A percentile compares a stretch with the other conserved stretches of the same genome.
Conservation (phyloP, 2,329 filamentous ascomycete species). For the Sporothrix sp. region DNA sequence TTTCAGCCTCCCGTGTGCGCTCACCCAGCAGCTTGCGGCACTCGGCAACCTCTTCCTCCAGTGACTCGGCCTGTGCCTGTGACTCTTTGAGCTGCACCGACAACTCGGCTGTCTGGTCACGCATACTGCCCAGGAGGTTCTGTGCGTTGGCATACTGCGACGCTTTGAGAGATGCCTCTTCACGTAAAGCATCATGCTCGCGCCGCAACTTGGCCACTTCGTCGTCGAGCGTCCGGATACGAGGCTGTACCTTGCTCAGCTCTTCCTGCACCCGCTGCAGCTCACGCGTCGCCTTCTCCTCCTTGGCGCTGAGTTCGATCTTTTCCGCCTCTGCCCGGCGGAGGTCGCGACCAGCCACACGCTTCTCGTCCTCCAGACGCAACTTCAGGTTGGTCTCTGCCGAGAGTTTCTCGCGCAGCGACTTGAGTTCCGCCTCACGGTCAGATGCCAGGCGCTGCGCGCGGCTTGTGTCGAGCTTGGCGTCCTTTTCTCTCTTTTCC, state of each 20-base stretch:
- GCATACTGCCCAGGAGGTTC: conserved; percentile 80
- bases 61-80: conserved; percentile 66
- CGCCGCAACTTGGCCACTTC: conserved; percentile 57
- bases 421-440: conserved; percentile 68
- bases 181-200: conserved; percentile 58
- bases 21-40: conserved; percentile 79
- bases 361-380: conserved; percentile 70
- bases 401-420: conserved; percentile 66
- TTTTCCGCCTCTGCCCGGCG: conserved; percentile 70
- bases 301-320: conserved; percentile 62
- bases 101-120: conserved; percentile 82
- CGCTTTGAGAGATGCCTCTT: conserved; percentile 74
- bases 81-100: conserved; percentile 86
- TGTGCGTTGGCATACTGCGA: conserved; percentile 81
- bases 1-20: conserved; percentile 83
- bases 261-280: conserved; percentile 65
- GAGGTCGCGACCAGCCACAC: conserved; percentile 64
- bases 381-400: conserved; percentile 62
- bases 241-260: conserved; percentile 52
- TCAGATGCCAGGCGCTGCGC: conserved; percentile 62
- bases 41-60: conserved; percentile 88
- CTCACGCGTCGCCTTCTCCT: conserved; percentile 62
- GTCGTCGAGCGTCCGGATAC: conserved; percentile 60
- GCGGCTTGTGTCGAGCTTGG: conserved; percentile 61
- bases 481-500: conserved; percentile 72